phyloP scores from a whole-genome alignment of 2,329 filamentous ascomycete species.

The Nigrospora sphaerica region DNA sequence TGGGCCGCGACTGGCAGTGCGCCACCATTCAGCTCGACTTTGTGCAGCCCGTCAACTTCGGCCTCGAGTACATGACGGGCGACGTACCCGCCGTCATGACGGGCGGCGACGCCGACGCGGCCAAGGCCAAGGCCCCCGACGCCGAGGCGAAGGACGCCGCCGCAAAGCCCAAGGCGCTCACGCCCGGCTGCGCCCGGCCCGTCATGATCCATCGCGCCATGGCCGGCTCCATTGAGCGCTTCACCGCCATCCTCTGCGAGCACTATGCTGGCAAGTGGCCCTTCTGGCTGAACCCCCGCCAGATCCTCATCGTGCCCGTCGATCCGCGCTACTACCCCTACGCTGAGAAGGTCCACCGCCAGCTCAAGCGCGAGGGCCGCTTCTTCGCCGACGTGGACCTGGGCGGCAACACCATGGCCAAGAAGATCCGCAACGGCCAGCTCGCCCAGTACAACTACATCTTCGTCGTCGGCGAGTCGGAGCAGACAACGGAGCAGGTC shows the following conservation, averaged over 20 bases:
- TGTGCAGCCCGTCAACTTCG: constrained; percentile 78
- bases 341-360: constrained; percentile 63
- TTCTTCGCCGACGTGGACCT: constrained; percentile 68
- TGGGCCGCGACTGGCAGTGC: constrained; percentile 79
- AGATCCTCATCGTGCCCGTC: constrained; percentile 72
- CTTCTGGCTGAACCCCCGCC: constrained; percentile 80
- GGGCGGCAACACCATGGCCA: constrained; percentile 74
- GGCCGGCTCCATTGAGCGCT: constrained; percentile 58
- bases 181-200: constrained; percentile 66
- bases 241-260: constrained; percentile 71
- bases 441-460: constrained; percentile 80
- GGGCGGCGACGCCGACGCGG: constrained; percentile 21
- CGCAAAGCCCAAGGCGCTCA: constrained; percentile 35
- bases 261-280: constrained; percentile 86
- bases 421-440: constrained; percentile 82
- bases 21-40: constrained; percentile 95
- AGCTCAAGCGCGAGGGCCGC: constrained; percentile 55
- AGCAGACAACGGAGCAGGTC: constrained; percentile 52
- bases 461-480: constrained; percentile 60
- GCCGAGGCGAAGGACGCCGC: constrained; percentile 37
- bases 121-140: constrained; percentile 27
- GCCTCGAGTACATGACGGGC: constrained; percentile 76
- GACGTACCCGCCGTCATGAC: constrained; percentile 42
- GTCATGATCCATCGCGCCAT: constrained; percentile 87
- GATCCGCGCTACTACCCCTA: constrained; percentile 67